Conservation (phyloP, 495 filamentous ascomycete genomes). For the Neurospora tetraspora region DNA sequence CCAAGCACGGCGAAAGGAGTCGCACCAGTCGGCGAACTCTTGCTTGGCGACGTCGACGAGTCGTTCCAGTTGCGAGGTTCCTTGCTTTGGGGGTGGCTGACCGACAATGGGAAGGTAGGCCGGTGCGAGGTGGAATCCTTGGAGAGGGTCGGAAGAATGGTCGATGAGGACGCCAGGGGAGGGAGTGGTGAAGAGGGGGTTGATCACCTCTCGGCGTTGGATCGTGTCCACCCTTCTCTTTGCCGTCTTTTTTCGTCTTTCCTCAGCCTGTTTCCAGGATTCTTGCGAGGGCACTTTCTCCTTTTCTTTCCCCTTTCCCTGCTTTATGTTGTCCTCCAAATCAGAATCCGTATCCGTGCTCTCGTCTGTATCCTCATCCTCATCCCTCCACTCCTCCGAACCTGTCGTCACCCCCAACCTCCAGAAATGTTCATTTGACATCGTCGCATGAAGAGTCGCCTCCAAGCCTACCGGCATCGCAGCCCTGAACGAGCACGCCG, state of each 20-base stretch:
- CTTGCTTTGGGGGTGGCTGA: background rate
- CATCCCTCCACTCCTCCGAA: background rate
- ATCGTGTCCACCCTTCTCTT: background rate
- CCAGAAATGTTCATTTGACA: background rate
- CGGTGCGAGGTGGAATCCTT: conserved; percentile 21
- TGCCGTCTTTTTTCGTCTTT: background rate
- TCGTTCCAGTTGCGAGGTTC: background rate
- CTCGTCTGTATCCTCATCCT: background rate
- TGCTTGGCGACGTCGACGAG: conserved; percentile 5
- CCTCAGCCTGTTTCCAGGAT: background rate
- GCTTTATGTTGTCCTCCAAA: background rate
- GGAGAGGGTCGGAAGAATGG: conserved; percentile 14
- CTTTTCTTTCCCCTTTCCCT: background rate
- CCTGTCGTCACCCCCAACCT: background rate
- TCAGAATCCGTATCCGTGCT: background rate
- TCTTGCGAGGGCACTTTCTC: background rate
- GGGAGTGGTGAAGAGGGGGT: conserved; percentile 10
- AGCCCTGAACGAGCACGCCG: background rate
- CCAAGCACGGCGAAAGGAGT: conserved; percentile 7
- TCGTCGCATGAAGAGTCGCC: background rate
- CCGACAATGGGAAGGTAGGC: conserved; percentile 7
- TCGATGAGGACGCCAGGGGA: conserved; percentile 5
- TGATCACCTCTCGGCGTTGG: background rate
- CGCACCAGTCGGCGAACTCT: conserved; percentile 16
- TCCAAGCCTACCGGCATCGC: background rate